Conservation (phyloP, 208 protist genomes). For the Porcisia deanei region DNA sequence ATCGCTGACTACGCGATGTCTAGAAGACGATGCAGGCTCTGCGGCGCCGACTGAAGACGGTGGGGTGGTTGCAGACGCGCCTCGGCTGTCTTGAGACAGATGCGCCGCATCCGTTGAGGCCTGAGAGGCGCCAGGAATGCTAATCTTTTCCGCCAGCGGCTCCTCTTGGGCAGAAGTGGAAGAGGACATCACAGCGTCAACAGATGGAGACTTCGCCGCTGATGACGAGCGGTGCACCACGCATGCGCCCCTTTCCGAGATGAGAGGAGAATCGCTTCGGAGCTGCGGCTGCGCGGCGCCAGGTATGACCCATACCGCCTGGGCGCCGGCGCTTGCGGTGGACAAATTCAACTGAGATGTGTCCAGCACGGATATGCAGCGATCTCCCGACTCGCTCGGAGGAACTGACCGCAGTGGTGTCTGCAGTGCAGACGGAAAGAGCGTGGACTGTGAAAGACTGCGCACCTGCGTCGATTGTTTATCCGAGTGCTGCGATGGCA, state of each 20-base stretch:
- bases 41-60: slow-evolving; percentile 1
- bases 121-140: background rate
- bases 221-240: background rate
- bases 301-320: background rate
- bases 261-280: background rate
- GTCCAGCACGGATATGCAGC: background rate
- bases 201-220: background rate
- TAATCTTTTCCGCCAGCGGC: background rate
- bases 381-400: background rate
- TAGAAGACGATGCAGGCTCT: background rate
- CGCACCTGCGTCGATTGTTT: background rate
- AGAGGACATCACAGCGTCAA: background rate
- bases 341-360: background rate
- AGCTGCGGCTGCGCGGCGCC: background rate
- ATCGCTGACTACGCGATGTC: background rate
- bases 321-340: background rate
- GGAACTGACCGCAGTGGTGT: slow-evolving; percentile 4
- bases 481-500: background rate
- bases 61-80: background rate
- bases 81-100: background rate
- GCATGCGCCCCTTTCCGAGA: background rate
- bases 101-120: background rate
- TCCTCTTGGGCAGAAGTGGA: background rate
- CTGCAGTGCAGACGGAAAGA: background rate
- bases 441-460: background rate